Percentiles rank a stretch among this genome's conserved stretches.
Evolutionary conservation across 2,329 filamentous ascomycete species (phyloP).

Genomic region (Dryadomyces quercus-mongolicae): DNA sequence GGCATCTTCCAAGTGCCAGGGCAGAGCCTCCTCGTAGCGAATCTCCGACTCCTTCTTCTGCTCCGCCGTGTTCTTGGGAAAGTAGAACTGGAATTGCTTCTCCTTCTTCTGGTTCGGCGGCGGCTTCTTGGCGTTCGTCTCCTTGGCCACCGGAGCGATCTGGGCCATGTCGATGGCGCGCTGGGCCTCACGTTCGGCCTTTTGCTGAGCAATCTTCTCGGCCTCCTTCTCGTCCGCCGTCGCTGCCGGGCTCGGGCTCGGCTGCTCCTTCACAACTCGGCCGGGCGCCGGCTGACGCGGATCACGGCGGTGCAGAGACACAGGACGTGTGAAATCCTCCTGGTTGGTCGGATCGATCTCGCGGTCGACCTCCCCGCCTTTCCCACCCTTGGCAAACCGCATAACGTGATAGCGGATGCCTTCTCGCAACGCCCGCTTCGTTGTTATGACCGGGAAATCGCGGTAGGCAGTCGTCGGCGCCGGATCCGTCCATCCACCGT

Average conservation of each 20-base stretch:
- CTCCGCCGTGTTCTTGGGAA: conserved; percentile 67
- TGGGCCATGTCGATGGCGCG: conserved; percentile 80
- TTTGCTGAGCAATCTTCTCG: conserved; percentile 54
- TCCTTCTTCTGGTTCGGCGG: conserved; percentile 54
- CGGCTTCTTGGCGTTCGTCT: conserved; percentile 30
- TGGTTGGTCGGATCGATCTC: conserved; percentile 58
- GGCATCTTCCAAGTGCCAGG: conserved; percentile 94
- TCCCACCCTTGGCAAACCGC: conserved; percentile 55
- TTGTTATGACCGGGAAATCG: conserved; percentile 62
- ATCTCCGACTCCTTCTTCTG: conserved; percentile 60
- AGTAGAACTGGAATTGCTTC: conserved; percentile 67
- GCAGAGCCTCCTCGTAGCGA: conserved; percentile 88
- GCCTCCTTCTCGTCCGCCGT: conserved; percentile 44
- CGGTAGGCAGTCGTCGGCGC: conserved; percentile 23
- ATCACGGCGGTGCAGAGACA: conserved; percentile 81
- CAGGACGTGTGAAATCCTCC: conserved; percentile 73
- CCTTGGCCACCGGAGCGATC: conserved; percentile 72
- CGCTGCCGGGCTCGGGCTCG: conserved; percentile 20
- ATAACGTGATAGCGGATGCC: conserved; percentile 80
- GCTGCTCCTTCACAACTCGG: conserved; percentile 49
- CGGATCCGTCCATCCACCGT: conserved; percentile 47
- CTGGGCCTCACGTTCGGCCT: conserved; percentile 74
- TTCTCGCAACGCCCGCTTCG: conserved; percentile 67
- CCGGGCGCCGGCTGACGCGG: conserved; percentile 58
- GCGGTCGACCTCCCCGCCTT: conserved; percentile 27